Conservation (phyloP, 768 basidiomycete species). For the Chiua virens region DNA sequence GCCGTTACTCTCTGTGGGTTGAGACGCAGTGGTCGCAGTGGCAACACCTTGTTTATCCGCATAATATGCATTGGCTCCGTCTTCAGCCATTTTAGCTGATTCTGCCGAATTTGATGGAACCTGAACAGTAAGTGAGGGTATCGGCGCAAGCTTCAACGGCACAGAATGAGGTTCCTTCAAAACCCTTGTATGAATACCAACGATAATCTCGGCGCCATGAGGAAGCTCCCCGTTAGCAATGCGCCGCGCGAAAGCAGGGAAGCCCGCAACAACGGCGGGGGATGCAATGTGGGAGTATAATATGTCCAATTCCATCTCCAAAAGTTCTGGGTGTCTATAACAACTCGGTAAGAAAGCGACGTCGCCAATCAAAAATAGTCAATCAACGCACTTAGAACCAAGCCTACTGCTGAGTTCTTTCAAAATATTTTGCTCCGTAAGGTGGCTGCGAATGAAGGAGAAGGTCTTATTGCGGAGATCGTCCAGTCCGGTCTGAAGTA, state of each 20-base stretch:
- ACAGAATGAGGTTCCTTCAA: constrained; percentile 7
- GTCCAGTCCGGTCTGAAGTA: constrained; percentile 20
- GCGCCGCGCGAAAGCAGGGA: constrained; percentile 11
- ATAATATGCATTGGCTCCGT: no score
- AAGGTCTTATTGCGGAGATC: constrained; percentile 16
- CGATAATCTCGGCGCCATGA: constrained; percentile 21
- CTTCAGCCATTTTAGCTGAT: not conserved
- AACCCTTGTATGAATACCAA: constrained; percentile 18
- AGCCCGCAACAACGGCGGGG: constrained; percentile 5
- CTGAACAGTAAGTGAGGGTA: not conserved
- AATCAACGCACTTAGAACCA: constrained; percentile 11
- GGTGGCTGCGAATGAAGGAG: constrained; percentile 10
- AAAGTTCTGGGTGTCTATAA: constrained; percentile 8
- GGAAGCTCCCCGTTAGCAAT: constrained; percentile 19
- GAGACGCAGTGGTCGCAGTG: no score
- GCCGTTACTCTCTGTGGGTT: no score
- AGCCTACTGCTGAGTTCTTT: constrained; percentile 20
- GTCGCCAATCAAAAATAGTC: not conserved
- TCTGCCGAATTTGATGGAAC: not conserved
- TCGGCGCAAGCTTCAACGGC: not conserved
- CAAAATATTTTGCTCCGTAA: constrained; percentile 24
- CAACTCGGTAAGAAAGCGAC: no score
- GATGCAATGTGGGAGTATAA: constrained; percentile 20
- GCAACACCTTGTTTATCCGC: not conserved
- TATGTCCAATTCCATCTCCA: constrained; percentile 23